These are phyloP conservation scores for Nissolia schottii DNA, from an alignment of 306 rosid species.

Conservation along the genomic window DNA sequence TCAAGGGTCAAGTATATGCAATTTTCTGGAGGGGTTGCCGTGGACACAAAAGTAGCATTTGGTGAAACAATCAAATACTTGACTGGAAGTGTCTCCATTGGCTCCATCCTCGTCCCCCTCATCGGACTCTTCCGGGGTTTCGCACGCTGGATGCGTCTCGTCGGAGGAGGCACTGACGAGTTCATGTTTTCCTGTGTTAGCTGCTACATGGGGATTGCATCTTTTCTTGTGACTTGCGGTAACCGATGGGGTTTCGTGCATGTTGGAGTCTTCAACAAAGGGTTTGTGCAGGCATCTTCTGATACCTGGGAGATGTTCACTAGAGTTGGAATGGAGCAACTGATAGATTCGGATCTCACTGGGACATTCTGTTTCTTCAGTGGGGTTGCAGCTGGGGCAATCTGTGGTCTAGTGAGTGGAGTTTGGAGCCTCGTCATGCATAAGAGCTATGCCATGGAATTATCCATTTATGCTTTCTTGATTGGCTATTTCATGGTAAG, in stretches of 20 bases:
- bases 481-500: conserved; percentile 85
- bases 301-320: conserved; percentile 61
- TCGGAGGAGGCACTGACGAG: conserved; percentile 63
- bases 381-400: conserved; percentile 56
- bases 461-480: conserved; percentile 56
- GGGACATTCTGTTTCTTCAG: conserved; percentile 67
- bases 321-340: conserved; percentile 34
- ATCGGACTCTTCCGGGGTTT: conserved; percentile 44
- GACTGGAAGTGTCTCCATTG: conserved; percentile 52
- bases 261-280: conserved; percentile 58
- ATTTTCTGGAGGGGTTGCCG: conserved; percentile 25
- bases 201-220: conserved; percentile 56
- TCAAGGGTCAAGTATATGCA: conserved; percentile 54
- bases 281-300: conserved; percentile 58
- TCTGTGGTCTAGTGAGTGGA: conserved; percentile 61
- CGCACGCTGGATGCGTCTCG: conserved; percentile 40
- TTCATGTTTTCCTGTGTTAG: conserved; percentile 68
- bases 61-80: conserved; percentile 41
- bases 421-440: conserved; percentile 52
- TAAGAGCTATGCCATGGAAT: conserved; percentile 52
- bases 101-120: conserved; percentile 56
- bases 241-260: conserved; percentile 84
- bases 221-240: conserved; percentile 44
- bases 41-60: conserved; percentile 37
- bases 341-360: conserved; percentile 67